A percentile compares a stretch with the other conserved stretches of the same genome.
Evolutionary conservation across 106 monocot species (phyloP).

Genomic region (Chionographis japonica): DNA sequence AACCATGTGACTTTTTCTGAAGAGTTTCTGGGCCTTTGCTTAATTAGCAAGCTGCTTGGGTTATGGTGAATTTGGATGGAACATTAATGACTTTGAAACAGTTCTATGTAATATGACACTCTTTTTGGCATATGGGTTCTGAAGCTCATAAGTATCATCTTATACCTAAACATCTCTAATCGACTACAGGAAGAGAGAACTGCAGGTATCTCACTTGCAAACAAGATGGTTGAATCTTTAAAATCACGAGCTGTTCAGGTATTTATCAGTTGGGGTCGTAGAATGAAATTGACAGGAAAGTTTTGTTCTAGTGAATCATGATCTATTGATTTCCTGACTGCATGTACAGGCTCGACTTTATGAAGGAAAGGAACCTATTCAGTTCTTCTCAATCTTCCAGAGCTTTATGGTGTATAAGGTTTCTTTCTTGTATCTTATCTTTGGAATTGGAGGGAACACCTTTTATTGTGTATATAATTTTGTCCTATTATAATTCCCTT

Average conservation of each 20-base stretch:
- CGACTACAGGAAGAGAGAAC: constrained; percentile 57
- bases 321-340: constrained; percentile 1
- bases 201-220: constrained; percentile 54
- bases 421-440: background rate
- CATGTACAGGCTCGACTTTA: constrained; percentile 56
- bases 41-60: no score
- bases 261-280: constrained; percentile 1
- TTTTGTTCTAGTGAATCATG: background rate
- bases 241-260: constrained; percentile 67
- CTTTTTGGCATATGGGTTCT: no score
- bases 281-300: background rate
- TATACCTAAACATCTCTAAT: background rate
- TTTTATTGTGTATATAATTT: background rate
- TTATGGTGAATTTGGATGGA: no score
- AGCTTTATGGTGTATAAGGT: constrained; percentile 84
- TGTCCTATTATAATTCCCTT: background rate
- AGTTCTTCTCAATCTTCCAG: constrained; percentile 80
- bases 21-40: no score
- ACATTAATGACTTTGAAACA: no score
- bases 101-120: no score
- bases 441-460: background rate
- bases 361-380: constrained; percentile 90
- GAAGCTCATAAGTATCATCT: background rate
- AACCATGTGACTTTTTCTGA: no score
- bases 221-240: constrained; percentile 63